Evolutionary conservation across 1,284 basidiomycete species (phyloP).

Genomic region (Cutaneotrichosporon dermatis): DNA sequence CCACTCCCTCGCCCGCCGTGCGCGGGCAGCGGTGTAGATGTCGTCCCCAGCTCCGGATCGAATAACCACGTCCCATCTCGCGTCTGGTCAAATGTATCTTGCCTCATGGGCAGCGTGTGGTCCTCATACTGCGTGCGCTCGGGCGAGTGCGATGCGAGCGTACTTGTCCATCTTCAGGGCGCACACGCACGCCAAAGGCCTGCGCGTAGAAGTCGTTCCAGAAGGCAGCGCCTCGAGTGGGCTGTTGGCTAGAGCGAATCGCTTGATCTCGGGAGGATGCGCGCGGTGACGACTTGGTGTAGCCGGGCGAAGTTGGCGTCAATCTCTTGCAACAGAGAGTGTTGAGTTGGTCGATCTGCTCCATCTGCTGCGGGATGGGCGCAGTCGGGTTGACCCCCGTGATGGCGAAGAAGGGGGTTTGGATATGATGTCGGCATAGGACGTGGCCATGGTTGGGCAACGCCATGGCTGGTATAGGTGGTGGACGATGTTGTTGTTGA

Average conservation of each 20-base stretch:
- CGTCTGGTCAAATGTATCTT: slow-evolving; percentile 15
- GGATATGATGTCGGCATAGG: slow-evolving; percentile 23
- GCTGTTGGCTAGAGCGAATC: slow-evolving; percentile 78
- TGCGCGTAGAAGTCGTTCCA: slow-evolving; percentile 90
- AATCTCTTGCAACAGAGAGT: slow-evolving; percentile 76
- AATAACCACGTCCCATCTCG: slow-evolving; percentile 31
- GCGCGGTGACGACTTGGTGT: slow-evolving; percentile 76
- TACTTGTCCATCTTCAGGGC: slow-evolving; percentile 11
- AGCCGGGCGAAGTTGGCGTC: slow-evolving; percentile 90
- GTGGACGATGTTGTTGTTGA: not conserved
- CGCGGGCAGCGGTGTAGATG: slow-evolving; percentile 31
- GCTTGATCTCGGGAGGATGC: slow-evolving; percentile 81
- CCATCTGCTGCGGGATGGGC: slow-evolving; percentile 67
- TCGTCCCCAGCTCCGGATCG: slow-evolving; percentile 20
- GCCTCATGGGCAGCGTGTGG: slow-evolving; percentile 28
- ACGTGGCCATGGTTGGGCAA: not conserved
- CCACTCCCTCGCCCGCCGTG: too few relatives aligned
- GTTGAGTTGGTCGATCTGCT: slow-evolving; percentile 92
- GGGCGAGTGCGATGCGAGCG: not conserved
- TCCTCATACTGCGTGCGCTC: slow-evolving; percentile 30
- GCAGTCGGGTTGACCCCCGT: slow-evolving; percentile 70
- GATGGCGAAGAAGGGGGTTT: slow-evolving; percentile 52
- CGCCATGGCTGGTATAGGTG: slow-evolving; percentile 2
- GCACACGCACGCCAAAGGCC: slow-evolving; percentile 10
- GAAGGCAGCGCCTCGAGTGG: slow-evolving; percentile 92